These are phyloP conservation scores for Bisporella sp. DNA, from an alignment of 2,329 filamentous ascomycete species.

Conservation along the genomic window DNA sequence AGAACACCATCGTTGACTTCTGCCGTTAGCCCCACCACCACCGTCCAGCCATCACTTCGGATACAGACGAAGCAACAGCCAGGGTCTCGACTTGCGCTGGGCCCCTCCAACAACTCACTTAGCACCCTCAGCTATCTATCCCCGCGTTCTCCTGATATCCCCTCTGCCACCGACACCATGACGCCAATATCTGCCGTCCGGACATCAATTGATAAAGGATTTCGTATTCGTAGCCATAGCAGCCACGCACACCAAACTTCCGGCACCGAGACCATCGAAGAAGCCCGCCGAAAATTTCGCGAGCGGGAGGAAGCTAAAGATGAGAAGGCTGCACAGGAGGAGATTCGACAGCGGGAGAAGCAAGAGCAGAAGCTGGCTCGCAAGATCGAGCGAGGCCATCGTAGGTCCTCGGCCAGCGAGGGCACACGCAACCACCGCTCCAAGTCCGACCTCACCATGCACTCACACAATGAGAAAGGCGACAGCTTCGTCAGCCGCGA, in stretches of 20 bases:
- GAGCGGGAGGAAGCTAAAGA: constrained; percentile 55
- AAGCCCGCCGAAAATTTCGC: constrained; percentile 56
- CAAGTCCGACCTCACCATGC: constrained; percentile 29
- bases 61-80: constrained; percentile 22
- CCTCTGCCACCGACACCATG: constrained; percentile 19
- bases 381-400: constrained; percentile 36
- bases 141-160: constrained; percentile 13
- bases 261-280: constrained; percentile 51
- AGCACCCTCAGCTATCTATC: constrained; percentile 11
- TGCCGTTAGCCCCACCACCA: constrained; percentile 13
- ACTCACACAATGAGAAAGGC: constrained; percentile 16
- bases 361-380: constrained; percentile 49
- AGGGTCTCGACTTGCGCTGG: constrained; percentile 20
- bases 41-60: constrained; percentile 11
- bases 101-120: constrained; percentile 20
- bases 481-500: constrained; percentile 14
- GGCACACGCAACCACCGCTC: constrained; percentile 32
- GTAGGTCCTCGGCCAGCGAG: constrained; percentile 28
- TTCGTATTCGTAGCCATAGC: constrained; percentile 53
- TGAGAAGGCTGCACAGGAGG: constrained; percentile 54
- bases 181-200: constrained; percentile 46
- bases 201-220: constrained; percentile 50
- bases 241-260: constrained; percentile 45
- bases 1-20: constrained; percentile 14
- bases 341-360: constrained; percentile 51